phyloP scores from a whole-genome alignment of 208 protist genomes.

The Porcisia hertigi region DNA sequence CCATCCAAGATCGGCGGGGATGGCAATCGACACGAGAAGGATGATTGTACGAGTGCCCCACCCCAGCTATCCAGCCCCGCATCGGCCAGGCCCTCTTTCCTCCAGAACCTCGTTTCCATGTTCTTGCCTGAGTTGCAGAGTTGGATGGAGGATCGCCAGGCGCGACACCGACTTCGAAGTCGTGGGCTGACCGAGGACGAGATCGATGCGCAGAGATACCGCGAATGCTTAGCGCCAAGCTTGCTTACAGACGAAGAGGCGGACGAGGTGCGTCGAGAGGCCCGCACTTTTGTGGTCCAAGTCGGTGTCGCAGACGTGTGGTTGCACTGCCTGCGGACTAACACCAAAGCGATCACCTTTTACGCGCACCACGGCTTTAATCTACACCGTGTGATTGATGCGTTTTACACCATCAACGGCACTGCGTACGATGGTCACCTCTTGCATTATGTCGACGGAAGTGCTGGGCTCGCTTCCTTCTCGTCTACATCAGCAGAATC shows the following conservation, averaged over 20 bases:
- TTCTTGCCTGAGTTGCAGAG: constrained; percentile 20
- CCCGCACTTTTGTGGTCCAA: constrained; percentile 35
- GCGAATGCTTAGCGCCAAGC: constrained; percentile 16
- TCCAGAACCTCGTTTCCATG: constrained; percentile 11
- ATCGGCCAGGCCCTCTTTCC: background rate
- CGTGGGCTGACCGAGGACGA: constrained; percentile 23
- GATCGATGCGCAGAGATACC: constrained; percentile 23
- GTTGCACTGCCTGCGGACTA: constrained; percentile 69
- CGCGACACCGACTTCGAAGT: constrained; percentile 20
- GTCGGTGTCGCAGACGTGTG: constrained; percentile 67
- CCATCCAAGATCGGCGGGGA: background rate
- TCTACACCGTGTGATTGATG: constrained; percentile 26
- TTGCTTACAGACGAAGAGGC: constrained; percentile 30
- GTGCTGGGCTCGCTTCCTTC: background rate
- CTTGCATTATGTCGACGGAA: constrained; percentile 25
- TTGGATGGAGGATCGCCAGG: constrained; percentile 30
- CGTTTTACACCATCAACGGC: constrained; percentile 62
- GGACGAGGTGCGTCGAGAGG: constrained; percentile 23
- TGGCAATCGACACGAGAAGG: background rate
- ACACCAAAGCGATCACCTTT: constrained; percentile 42
- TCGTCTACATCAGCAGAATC: background rate
- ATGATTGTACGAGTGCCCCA: background rate
- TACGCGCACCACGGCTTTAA: constrained; percentile 64
- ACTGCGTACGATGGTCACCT: constrained; percentile 28
- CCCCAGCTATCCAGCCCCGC: background rate